Evolutionary conservation across 257 asterid species (phyloP), one percentile per base, ranked within the genome.

Genomic region (Nicotiana undulata): DNA sequence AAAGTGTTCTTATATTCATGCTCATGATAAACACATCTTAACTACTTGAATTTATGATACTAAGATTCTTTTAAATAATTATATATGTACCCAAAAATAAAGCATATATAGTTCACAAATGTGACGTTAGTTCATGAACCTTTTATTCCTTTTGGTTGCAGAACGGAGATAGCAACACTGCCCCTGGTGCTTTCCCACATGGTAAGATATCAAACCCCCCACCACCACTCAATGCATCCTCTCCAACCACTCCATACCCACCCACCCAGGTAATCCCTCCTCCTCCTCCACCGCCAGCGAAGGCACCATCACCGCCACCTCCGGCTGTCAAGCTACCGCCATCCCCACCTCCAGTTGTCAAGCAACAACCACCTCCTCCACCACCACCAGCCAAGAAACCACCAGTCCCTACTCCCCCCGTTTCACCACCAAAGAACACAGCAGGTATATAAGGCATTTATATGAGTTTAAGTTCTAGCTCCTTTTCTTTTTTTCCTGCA

Each of bases 351-450:
- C 17, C 55, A 16, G 55, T 17, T 0, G 55, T 11, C 17, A 49
- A 49, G 5, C 13, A 3, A 11, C 16, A 16, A 49, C 72, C 72
- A 64, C 79, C 86, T 3, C 81, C 90, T 15, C 81, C 86, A 0
- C 86, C 84, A 55, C 90, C 92, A 70, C 86, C 86, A 83, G 88
- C 82, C 66, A 64, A 10, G 77, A 3, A 64, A 80, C 51, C 52
- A 9, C 76, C 76, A 37, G 3, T 67, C 10, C 76, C 55, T 67
- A 37, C 55, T 37, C 55, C 55, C 29, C 76, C 76, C 3, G 31
- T 67, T 37, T 37, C 76, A 67, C 76, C 76, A 37, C 76, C 76
- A n/a, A 67, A 37, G 55, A 67, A 16, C 18, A 67, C 55, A 34
- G 18, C 76, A 37, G 55, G 76, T 67, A 65, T 67, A 65, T 64